Conservation (phyloP, 208 protist species). For the Leishmania martiniquensis region DNA sequence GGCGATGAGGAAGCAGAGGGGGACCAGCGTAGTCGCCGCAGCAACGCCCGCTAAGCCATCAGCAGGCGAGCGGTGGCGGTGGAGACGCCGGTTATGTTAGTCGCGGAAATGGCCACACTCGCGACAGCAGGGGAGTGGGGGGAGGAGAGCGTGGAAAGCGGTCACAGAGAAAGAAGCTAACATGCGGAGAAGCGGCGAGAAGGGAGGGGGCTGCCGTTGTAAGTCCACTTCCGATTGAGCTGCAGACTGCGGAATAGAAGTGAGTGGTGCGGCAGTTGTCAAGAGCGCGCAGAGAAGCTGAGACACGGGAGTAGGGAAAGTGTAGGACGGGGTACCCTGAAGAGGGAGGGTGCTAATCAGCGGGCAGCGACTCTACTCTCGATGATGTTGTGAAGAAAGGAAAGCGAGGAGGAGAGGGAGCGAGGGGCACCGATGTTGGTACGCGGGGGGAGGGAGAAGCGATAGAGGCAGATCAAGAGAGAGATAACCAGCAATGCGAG, state of each 20-base stretch:
- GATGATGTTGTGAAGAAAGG: neutral
- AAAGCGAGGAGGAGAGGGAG: neutral
- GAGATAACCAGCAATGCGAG: neutral
- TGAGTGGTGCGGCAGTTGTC: neutral
- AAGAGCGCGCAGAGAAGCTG: neutral
- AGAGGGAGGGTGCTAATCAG: neutral
- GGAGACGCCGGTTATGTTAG: neutral
- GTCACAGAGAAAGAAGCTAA: neutral
- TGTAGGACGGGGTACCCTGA: neutral
- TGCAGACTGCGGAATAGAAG: neutral
- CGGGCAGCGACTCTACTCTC: neutral
- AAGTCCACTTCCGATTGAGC: neutral
- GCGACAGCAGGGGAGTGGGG: neutral
- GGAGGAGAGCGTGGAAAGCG: neutral
- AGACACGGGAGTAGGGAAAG: neutral
- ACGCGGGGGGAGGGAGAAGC: neutral
- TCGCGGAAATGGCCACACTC: neutral
- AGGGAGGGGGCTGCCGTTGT: neutral
- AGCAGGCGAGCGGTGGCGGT: neutral
- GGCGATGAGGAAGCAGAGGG: neutral
- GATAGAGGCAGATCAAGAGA: neutral
- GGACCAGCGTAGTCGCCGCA: neutral
- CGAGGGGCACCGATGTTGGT: neutral
- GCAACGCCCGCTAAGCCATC: neutral
- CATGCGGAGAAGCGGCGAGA: neutral